These are phyloP conservation scores for Paramecium tetraurelia DNA, from an alignment of 73 alveolate species.

Conservation along the genomic window DNA sequence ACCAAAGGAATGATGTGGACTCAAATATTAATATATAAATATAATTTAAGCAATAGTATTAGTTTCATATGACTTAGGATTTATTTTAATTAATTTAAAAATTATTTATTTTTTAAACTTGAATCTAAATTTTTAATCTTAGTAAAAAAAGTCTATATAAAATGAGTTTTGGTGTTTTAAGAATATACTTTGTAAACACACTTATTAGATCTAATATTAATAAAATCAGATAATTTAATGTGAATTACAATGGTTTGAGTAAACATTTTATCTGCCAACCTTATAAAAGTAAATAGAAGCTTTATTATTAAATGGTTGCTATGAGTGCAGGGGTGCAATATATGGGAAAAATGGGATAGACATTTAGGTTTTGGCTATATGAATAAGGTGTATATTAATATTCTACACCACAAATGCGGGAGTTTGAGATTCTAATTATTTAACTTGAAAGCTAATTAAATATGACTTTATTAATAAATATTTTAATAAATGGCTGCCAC, in stretches of 20 bases:
- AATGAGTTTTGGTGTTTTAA: background rate
- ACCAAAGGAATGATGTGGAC: background rate
- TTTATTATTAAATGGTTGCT: background rate
- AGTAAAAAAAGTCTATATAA: background rate
- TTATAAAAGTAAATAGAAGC: background rate
- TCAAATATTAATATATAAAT: no score
- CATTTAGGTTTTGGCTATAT: background rate
- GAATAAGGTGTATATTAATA: background rate
- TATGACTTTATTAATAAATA: background rate
- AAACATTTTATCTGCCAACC: background rate
- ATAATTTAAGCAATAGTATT: background rate
- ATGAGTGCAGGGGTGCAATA: background rate
- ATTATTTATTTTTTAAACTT: background rate
- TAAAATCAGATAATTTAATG: background rate
- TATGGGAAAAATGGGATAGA: background rate
- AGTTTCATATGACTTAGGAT: background rate
- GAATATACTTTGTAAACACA: background rate
- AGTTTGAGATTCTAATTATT: background rate
- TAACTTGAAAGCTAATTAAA: background rate
- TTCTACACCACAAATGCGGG: background rate
- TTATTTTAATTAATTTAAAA: background rate
- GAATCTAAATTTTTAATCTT: background rate
- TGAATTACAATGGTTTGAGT: background rate
- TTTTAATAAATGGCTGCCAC: slow-evolving; percentile 14
- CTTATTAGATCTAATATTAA: background rate